phyloP scores from a whole-genome alignment of 306 rosid genomes.

The Glycine tomentella region DNA sequence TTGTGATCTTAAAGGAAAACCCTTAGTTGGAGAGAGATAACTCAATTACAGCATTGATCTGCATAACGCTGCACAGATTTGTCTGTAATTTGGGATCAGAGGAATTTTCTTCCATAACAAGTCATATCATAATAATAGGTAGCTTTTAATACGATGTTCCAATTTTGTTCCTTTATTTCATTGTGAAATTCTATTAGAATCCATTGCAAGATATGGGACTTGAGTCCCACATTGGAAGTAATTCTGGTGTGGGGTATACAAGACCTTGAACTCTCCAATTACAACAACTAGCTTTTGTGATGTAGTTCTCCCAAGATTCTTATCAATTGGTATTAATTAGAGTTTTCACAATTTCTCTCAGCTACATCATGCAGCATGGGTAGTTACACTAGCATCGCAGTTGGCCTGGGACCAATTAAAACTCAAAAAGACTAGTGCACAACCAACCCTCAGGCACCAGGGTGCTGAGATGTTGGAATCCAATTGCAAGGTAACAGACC shows the following conservation, averaged over 20 bases:
- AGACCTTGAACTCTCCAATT: background rate
- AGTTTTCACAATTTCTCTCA: background rate
- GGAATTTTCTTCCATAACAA: constrained; percentile 19
- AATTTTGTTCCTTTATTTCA: constrained; percentile 12
- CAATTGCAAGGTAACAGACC: background rate
- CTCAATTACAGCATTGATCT: constrained; percentile 8
- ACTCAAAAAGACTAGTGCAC: background rate
- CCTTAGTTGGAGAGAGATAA: background rate
- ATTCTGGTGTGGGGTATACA: background rate
- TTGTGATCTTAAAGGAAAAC: constrained; percentile 1
- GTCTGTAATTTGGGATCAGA: background rate
- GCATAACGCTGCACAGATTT: background rate
- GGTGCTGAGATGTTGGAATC: background rate
- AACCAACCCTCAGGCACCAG: background rate
- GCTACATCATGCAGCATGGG: background rate
- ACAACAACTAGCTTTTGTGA: background rate
- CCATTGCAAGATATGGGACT: background rate
- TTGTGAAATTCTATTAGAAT: background rate
- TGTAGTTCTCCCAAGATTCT: background rate
- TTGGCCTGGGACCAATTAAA: background rate
- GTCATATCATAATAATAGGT: background rate
- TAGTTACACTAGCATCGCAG: background rate
- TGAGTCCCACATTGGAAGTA: background rate
- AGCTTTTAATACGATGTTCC: constrained; percentile 8
- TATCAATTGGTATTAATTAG: background rate